phyloP scores from a whole-genome alignment of 2,329 filamentous ascomycete species.

The Cercospora nicotianae region DNA sequence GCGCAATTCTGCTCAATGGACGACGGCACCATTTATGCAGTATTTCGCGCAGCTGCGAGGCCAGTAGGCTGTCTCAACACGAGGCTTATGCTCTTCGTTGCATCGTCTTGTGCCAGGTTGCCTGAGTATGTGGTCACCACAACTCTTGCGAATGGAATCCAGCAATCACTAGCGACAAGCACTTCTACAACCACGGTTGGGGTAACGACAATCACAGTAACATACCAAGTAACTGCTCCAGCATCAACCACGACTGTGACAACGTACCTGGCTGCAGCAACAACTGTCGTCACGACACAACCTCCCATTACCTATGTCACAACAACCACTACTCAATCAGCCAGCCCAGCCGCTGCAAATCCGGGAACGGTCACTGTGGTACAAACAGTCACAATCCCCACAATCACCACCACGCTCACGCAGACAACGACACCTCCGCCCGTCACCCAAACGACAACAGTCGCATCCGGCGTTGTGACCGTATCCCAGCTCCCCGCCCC shows the following conservation, averaged over 20 bases:
- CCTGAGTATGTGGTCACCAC: constrained; percentile 5
- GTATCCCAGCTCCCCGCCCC: constrained; percentile 8
- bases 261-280: neutral
- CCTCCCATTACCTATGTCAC: neutral
- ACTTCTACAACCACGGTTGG: neutral
- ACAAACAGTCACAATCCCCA: neutral
- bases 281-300: constrained; percentile 6
- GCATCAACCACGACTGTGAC: constrained; percentile 3
- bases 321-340: constrained; percentile 3
- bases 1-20: constrained; percentile 13
- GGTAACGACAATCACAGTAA: neutral
- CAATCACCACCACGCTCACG: neutral
- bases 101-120: constrained; percentile 10
- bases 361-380: neutral
- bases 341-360: constrained; percentile 4
- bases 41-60: constrained; percentile 6
- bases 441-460: neutral
- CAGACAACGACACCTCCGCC: constrained; percentile 3
- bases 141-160: neutral
- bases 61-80: constrained; percentile 2
- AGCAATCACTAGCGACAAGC: neutral
- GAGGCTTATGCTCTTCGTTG: constrained; percentile 4
- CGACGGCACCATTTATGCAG: constrained; percentile 12
- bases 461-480: neutral
- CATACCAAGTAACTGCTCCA: constrained; percentile 1